Evolutionary conservation across 1,139 yeast genomes (phyloP).

Genomic region (Suhomyces atakaporum): DNA sequence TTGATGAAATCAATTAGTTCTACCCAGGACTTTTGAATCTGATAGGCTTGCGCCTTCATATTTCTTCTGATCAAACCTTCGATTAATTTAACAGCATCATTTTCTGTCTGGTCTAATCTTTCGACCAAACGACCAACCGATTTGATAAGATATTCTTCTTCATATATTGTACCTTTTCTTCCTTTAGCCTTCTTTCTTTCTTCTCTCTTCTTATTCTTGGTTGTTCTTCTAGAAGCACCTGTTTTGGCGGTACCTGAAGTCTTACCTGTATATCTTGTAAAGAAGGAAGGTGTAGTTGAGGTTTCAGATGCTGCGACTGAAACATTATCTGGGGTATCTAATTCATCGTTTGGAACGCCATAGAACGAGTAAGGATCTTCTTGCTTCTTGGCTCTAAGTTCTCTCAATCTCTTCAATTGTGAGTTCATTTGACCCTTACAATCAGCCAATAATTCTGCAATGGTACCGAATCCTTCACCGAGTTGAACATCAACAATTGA

Average conservation of each 20-base stretch:
- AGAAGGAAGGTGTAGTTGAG: conserved; percentile 87
- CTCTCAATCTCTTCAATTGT: conserved; percentile 81
- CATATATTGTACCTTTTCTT: conserved; percentile 95
- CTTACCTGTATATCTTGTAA: conserved; percentile 94
- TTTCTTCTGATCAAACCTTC: conserved; percentile 75
- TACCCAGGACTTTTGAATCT: conserved; percentile 69
- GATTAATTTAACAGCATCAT: conserved; percentile 72
- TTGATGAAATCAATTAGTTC: conserved; percentile 57
- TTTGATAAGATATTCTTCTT: conserved; percentile 88
- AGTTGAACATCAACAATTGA: conserved; percentile 69
- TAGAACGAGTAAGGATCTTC: conserved; percentile 86
- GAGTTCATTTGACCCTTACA: conserved; percentile 83
- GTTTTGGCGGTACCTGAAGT: conserved; percentile 95
- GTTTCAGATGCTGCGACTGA: conserved; percentile 95
- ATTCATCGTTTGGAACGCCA: conserved; percentile 60
- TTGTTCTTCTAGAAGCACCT: conserved; percentile 89
- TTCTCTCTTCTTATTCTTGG: conserved; percentile 90
- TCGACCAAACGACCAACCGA: conserved; percentile 89
- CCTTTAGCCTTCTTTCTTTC: conserved; percentile 96
- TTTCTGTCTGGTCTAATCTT: conserved; percentile 70
- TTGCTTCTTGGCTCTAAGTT: conserved; percentile 76
- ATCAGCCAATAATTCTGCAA: conserved; percentile 89
- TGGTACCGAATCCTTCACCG: conserved; percentile 82
- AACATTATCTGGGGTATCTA: conserved; percentile 87
- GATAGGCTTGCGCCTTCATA: conserved; percentile 79